These are phyloP conservation scores for Ophiognomonia clavigignenti-juglandacearum DNA, from an alignment of 2,329 filamentous ascomycete genomes.

Conservation along the genomic window DNA sequence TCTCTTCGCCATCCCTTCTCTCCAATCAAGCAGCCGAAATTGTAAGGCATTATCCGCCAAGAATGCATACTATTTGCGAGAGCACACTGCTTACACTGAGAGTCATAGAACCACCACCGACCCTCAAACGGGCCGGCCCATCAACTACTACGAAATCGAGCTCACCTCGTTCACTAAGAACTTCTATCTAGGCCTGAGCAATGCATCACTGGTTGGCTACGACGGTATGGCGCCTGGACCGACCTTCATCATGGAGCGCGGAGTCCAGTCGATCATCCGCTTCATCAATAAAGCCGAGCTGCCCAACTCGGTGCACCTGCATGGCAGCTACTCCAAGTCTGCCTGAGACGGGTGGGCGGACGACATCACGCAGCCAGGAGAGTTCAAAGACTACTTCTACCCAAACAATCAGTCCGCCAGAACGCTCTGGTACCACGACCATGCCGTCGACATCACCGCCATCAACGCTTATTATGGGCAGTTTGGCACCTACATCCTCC, in stretches of 20 bases:
- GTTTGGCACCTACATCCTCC: slow-evolving; percentile 50
- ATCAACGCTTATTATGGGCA: slow-evolving; percentile 53
- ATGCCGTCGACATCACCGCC: slow-evolving; percentile 39
- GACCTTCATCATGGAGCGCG: slow-evolving; percentile 42
- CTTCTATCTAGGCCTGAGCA: slow-evolving; percentile 30
- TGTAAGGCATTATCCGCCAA: slow-evolving; percentile 25
- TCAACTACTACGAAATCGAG: slow-evolving; percentile 32
- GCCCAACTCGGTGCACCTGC: slow-evolving; percentile 46
- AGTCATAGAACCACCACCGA: slow-evolving; percentile 28
- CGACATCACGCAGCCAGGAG: slow-evolving; percentile 41
- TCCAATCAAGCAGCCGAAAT: slow-evolving; percentile 34
- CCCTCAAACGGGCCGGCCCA: slow-evolving; percentile 28
- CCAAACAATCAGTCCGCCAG: slow-evolving; percentile 50
- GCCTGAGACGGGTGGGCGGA: slow-evolving; percentile 47
- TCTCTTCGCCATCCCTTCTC: slow-evolving; percentile 34
- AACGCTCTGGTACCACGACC: slow-evolving; percentile 54
- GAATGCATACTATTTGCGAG: neutral
- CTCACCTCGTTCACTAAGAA: slow-evolving; percentile 28
- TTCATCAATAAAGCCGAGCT: slow-evolving; percentile 44
- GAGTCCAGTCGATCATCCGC: slow-evolving; percentile 47
- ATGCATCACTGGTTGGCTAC: slow-evolving; percentile 38
- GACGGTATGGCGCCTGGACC: slow-evolving; percentile 51
- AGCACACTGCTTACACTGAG: slow-evolving; percentile 2
- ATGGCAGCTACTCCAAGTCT: slow-evolving; percentile 46
- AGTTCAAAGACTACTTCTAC: slow-evolving; percentile 61